phyloP scores from a whole-genome alignment of 306 rosid genomes.

The Luffa acutangula region DNA sequence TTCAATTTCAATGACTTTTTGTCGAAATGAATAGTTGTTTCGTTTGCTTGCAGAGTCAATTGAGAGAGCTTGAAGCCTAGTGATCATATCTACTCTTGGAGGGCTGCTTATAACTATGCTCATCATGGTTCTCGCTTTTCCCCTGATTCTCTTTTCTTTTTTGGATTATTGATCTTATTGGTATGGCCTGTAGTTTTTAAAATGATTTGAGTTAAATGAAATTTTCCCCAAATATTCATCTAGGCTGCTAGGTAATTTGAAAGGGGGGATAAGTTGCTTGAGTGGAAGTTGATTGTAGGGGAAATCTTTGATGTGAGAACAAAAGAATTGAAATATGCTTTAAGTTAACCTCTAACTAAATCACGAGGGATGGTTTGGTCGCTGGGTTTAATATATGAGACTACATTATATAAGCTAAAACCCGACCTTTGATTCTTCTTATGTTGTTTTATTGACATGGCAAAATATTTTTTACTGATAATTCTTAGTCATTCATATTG shows the following conservation, averaged over 20 bases:
- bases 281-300: too few species aligned
- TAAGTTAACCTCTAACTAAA: not conserved
- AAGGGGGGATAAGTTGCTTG: too few species aligned
- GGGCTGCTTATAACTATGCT: constrained; percentile 70
- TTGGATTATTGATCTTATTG: not conserved
- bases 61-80: constrained; percentile 56
- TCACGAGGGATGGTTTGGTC: not conserved
- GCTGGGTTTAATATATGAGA: too few species aligned
- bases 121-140: constrained; percentile 57
- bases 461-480: not conserved
- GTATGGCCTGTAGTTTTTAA: not conserved
- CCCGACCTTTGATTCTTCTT: not conserved
- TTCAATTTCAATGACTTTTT: not conserved
- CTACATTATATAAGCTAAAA: not conserved
- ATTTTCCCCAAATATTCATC: not conserved
- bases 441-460: not conserved
- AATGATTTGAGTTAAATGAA: not conserved
- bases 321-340: too few species aligned
- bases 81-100: constrained; percentile 90
- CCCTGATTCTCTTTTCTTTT: not conserved
- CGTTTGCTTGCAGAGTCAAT: constrained; percentile 32
- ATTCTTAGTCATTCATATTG: too few species aligned
- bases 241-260: not conserved
- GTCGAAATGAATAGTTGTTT: not conserved
- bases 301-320: too few species aligned